Evolutionary conservation across 2,329 filamentous ascomycete species (phyloP).

Genomic region (Aspergillus spinulosporus): DNA sequence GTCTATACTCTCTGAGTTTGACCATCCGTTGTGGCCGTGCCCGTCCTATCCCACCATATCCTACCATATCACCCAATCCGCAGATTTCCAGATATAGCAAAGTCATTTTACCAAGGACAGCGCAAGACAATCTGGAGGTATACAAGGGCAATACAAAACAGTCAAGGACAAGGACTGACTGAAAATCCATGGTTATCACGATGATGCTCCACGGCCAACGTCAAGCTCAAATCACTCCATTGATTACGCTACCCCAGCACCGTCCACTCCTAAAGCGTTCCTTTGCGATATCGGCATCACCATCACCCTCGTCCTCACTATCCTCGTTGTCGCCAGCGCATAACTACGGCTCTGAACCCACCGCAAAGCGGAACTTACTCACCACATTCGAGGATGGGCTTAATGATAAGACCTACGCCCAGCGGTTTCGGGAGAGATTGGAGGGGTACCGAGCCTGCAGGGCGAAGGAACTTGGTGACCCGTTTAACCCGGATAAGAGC

Average conservation of each 20-base stretch:
- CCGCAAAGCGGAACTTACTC: neutral
- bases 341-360: neutral
- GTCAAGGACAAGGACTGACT: neutral
- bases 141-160: neutral
- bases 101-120: neutral
- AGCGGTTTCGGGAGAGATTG: slow-evolving; percentile 7
- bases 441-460: slow-evolving; percentile 13
- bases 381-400: neutral
- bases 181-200: neutral
- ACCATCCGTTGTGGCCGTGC: too few species aligned
- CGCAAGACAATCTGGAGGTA: neutral
- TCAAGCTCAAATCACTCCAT: neutral
- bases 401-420: neutral
- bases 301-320: neutral
- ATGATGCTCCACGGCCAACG: neutral
- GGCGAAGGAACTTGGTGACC: slow-evolving; percentile 10
- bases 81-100: too few species aligned
- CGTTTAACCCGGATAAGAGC: neutral
- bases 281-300: neutral
- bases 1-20: too few species aligned
- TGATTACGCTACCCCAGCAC: neutral
- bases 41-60: too few species aligned
- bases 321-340: neutral
- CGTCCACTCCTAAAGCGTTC: neutral
- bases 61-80: too few species aligned